phyloP scores from a whole-genome alignment of 805 yeast species.

The Pichia membranifaciens region DNA sequence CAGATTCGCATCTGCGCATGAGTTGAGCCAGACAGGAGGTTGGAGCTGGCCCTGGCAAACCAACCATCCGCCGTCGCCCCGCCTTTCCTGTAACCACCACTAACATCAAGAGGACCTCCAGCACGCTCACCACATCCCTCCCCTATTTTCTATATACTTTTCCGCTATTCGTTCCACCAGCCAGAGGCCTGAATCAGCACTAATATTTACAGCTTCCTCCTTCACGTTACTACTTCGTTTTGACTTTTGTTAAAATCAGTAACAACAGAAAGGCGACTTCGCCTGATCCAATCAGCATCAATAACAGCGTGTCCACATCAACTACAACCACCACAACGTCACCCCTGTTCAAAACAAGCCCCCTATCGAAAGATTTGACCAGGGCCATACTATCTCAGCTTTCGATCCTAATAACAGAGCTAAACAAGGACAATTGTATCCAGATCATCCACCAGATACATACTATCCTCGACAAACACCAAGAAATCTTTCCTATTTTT shows the following conservation, averaged over 20 bases:
- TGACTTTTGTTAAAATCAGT: constrained; percentile 13
- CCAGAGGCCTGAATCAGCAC: not conserved
- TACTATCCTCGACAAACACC: constrained; percentile 36
- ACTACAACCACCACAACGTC: not conserved
- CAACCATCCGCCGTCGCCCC: too few species aligned
- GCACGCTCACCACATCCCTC: too few species aligned
- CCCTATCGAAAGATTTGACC: constrained; percentile 15
- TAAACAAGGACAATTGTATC: constrained; percentile 36
- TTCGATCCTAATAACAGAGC: constrained; percentile 42
- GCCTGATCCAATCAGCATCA: constrained; percentile 16
- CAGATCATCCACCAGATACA: constrained; percentile 40
- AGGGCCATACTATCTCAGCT: constrained; percentile 46
- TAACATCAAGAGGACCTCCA: too few species aligned
- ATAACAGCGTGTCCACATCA: not conserved
- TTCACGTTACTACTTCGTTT: constrained; percentile 1
- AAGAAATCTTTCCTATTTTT: constrained; percentile 31
- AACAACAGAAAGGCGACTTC: constrained; percentile 19
- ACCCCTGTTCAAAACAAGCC: constrained; percentile 5
- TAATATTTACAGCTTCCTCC: not conserved
- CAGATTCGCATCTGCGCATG: too few species aligned
- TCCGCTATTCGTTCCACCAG: not conserved
- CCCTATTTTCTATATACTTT: not conserved
- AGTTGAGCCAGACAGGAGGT: too few species aligned
- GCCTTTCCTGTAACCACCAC: too few species aligned
- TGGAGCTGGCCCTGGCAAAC: too few species aligned